These are phyloP conservation scores for Aspergillus sp. DNA, from an alignment of 2,329 filamentous ascomycete genomes.

Conservation along the genomic window DNA sequence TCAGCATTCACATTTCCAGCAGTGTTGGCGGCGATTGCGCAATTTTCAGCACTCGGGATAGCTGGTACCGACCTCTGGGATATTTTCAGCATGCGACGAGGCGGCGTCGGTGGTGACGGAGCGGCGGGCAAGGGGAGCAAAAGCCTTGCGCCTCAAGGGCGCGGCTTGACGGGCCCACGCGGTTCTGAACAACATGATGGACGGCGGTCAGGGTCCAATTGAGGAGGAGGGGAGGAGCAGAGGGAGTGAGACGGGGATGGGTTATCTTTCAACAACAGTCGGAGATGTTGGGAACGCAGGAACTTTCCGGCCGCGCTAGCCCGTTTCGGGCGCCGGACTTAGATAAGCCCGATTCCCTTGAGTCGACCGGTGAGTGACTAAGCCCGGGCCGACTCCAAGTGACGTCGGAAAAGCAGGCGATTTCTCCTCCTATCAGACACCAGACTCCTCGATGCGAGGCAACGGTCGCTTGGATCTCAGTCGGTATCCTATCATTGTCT, in stretches of 20 bases:
- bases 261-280: slow-evolving; percentile 36
- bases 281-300: slow-evolving; percentile 39
- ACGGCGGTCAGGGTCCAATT: slow-evolving; percentile 32
- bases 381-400: background rate
- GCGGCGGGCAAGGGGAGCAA: slow-evolving; percentile 61
- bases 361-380: slow-evolving; percentile 33
- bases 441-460: background rate
- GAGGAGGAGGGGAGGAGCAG: slow-evolving; percentile 29
- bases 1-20: slow-evolving; percentile 23
- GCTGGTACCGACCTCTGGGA: slow-evolving; percentile 63
- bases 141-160: slow-evolving; percentile 58
- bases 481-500: background rate
- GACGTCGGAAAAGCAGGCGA: background rate
- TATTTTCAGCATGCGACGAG: slow-evolving; percentile 83
- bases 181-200: slow-evolving; percentile 72
- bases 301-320: slow-evolving; percentile 40
- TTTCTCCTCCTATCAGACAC: background rate
- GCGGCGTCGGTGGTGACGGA: slow-evolving; percentile 95
- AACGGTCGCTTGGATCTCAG: background rate
- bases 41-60: slow-evolving; percentile 8
- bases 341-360: slow-evolving; percentile 27
- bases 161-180: slow-evolving; percentile 65
- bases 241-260: slow-evolving; percentile 27
- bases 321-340: slow-evolving; percentile 26
- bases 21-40: background rate